These are phyloP conservation scores for Telopea speciosissima DNA, from an alignment of 177 flowering plant genomes.

Conservation along the genomic window DNA sequence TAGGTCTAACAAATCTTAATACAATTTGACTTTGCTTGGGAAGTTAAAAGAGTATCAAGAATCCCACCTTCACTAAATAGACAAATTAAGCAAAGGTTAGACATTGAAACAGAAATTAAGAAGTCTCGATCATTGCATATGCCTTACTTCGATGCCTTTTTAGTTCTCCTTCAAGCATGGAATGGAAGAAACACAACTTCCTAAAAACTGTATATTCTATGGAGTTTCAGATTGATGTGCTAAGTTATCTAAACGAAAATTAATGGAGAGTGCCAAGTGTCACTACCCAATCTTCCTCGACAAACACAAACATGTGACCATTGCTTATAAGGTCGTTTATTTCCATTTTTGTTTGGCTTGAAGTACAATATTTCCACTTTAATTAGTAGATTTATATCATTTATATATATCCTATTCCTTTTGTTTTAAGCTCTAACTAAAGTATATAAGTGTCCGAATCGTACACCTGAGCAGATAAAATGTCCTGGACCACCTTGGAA, in stretches of 20 bases:
- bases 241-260: neutral
- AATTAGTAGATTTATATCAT: too few relatives aligned
- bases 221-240: neutral
- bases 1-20: neutral
- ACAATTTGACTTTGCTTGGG: neutral
- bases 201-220: neutral
- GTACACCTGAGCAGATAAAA: too few relatives aligned
- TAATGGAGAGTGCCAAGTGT: neutral
- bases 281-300: neutral
- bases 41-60: neutral
- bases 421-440: too few relatives aligned
- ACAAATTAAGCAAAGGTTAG: neutral
- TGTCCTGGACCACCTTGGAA: too few relatives aligned
- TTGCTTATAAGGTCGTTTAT: neutral
- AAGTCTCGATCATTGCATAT: conserved; percentile 5
- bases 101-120: neutral
- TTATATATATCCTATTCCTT: too few relatives aligned
- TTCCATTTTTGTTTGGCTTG: neutral
- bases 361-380: too few relatives aligned
- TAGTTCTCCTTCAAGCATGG: neutral
- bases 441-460: too few relatives aligned
- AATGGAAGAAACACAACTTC: neutral
- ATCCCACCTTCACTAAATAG: neutral
- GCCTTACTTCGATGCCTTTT: neutral
- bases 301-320: neutral